Evolutionary conservation across 140 eudicot species (phyloP), one percentile per base, ranked within the genome.

Genomic region (Cichorium intybus): DNA sequence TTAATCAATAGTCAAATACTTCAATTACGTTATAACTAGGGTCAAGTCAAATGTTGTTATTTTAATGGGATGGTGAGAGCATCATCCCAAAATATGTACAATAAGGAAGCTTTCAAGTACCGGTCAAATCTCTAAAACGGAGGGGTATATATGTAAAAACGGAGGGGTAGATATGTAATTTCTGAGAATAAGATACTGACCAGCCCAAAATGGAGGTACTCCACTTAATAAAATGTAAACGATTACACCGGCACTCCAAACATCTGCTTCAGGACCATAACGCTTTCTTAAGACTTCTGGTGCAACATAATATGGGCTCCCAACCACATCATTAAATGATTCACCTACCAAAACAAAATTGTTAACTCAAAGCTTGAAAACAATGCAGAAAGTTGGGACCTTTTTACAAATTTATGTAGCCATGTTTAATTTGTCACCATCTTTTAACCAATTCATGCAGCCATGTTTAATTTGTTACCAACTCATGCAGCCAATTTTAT

Each of bases 271-370:
- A 55, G 89, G 95, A 73, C 97, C 97, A 70, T 90, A 90, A 43
- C 85, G 95, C 68, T 89, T 89, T 75, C 55, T 74, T 75, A 89
- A 80, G 56, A 89, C 95, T 83, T 89, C 97, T 27, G 97, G 97
- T 62, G 97, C 97, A 77, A 90, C 97, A 54, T 90, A 89, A 63
- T 90, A 90, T 39, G 97, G 97, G 82, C 97, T 90, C 53, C 97
- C 97, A 56, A 90, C 97, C 77, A 90, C 95, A 60, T 90, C 97
- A 51, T 64, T 69, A 60, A 86, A 86, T 28, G 70, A 79, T 70
- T 86, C 95, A 51, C 97, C 97, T 90, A 82, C 39, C 56, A 70
- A 56, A 37, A 57, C 31, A 27, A 35, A 57, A 49, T 0, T 14
- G 23, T 74, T 47, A 74, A 47, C 27, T 7, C 9, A 56, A 56